Conservation (phyloP, 768 basidiomycete genomes). For the Russula sp. region DNA sequence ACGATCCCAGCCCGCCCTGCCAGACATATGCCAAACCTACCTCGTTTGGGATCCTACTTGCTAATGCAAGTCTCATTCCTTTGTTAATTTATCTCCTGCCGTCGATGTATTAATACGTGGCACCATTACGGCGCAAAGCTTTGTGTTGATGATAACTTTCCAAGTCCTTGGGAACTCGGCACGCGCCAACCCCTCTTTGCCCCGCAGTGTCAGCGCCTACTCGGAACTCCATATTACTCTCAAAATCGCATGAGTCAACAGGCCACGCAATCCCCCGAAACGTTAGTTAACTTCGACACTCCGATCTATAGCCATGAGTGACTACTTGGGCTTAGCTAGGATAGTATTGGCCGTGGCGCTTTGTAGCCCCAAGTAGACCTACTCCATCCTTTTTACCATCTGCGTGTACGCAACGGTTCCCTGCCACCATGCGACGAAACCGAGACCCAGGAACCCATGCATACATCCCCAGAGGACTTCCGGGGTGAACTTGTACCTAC, state of each 20-base stretch:
- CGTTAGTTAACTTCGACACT: not conserved
- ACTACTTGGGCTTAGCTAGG: not conserved
- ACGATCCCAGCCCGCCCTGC: not conserved
- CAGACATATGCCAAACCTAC: not conserved
- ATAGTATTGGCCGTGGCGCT: not conserved
- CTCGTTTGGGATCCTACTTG: not conserved
- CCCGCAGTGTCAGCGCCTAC: not conserved
- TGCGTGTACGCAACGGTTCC: slow-evolving; percentile 46
- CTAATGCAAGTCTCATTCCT: not conserved
- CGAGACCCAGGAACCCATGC: slow-evolving; percentile 66
- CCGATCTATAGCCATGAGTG: not conserved
- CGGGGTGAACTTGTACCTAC: slow-evolving; percentile 59
- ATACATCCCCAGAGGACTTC: slow-evolving; percentile 66
- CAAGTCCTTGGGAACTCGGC: not conserved
- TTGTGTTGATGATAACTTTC: not conserved
- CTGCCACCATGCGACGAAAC: slow-evolving; percentile 82
- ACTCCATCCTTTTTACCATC: slow-evolving; percentile 9
- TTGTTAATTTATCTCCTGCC: not conserved
- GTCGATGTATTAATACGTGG: not conserved
- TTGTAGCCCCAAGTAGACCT: not conserved
- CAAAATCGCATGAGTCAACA: not conserved
- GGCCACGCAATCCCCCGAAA: not conserved
- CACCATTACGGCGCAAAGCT: not conserved
- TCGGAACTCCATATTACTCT: not conserved
- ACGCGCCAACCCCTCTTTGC: not conserved